A percentile compares a stretch with the other conserved stretches of the same genome.
These are phyloP conservation scores for Byssochlamys sp. DNA, from an alignment of 2,329 filamentous ascomycete species.

Conservation along the genomic window DNA sequence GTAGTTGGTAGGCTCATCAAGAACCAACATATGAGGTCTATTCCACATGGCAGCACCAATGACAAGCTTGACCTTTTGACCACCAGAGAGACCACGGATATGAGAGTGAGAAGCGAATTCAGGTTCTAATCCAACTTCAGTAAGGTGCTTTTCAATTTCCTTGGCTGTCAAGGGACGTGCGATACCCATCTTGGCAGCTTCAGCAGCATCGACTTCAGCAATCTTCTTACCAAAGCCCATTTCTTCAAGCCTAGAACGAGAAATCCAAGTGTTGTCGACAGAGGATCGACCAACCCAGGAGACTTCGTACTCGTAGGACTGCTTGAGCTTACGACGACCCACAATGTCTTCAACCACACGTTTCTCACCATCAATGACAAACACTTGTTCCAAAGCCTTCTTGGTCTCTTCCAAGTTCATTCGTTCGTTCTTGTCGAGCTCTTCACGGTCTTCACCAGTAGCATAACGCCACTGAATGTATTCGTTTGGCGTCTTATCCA, in stretches of 20 bases:
- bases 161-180: conserved; percentile 72
- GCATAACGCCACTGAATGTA: conserved; percentile 99
- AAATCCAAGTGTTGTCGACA: conserved; percentile 94
- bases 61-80: conserved; percentile 99
- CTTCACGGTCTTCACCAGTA: conserved; percentile 99
- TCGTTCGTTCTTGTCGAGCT: conserved; percentile 99
- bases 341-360: conserved; percentile 92
- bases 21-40: conserved; percentile 95
- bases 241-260: conserved; percentile 88
- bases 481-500: conserved; percentile 94
- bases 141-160: conserved; percentile 92
- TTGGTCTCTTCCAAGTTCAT: conserved; percentile 98
- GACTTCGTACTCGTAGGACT: conserved; percentile 99
- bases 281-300: conserved; percentile 97
- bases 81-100: conserved; percentile 98
- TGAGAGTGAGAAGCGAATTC: conserved; percentile 97
- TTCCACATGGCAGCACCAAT: conserved; percentile 98
- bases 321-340: conserved; percentile 99
- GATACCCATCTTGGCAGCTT: conserved; percentile 90
- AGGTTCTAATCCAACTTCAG: conserved; percentile 95
- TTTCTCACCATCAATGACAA: conserved; percentile 76
- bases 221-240: conserved; percentile 99
- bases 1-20: conserved; percentile 99
- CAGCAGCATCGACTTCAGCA: conserved; percentile 95
- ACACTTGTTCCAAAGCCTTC: conserved; percentile 99